Percentiles rank a stretch among this genome's conserved stretches.
phyloP scores from a whole-genome alignment of 78 protist genomes.

The Dictyostelium discoideum region dicty_2.7 NC_007090.3:82501-83000 shows the following conservation, averaged over 20 bases:
- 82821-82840: conserved; percentile 5
- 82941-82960: background rate
- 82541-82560: conserved; percentile 28
- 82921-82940: background rate
- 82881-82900: background rate
- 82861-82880: background rate
- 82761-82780: background rate
- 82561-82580: background rate
- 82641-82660: background rate
- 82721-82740: background rate
- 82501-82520: background rate
- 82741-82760: background rate
- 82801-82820: background rate
- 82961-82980: background rate
- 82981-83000: background rate
- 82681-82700: background rate
- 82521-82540: background rate
- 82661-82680: conserved; percentile 10
- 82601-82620: background rate
- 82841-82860: background rate
- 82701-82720: background rate
- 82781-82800: background rate
- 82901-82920: background rate
- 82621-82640: conserved; percentile 11
- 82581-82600: conserved; percentile 11